Evolutionary conservation across 257 asterid species (phyloP), one percentile per base, ranked within the genome.

Genomic region (Petrea volubilis): DNA sequence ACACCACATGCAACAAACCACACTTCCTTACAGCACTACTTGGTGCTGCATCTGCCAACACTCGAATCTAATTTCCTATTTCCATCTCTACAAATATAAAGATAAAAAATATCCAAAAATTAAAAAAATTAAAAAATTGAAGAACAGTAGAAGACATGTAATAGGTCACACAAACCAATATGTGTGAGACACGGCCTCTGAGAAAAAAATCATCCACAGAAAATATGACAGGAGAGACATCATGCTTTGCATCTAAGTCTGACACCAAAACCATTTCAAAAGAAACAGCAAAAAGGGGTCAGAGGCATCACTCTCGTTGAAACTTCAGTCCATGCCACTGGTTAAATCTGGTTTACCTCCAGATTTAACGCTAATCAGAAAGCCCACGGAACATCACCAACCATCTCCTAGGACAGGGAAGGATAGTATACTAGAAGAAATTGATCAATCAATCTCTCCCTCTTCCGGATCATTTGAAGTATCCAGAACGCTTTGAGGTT

Each of bases 381-480:
- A 27, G 51, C 64, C 28, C 36, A 57, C 44, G 68, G 57, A 50
- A 47, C 60, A 29, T 21, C 17, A 7, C 64, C 64, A 27, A 53
- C 11, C 15, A 62, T 27, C 53, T 44, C n/a, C 65, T n/a, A n/a
- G n/a, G n/a, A n/a, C n/a, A n/a, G n/a, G n/a, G n/a, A n/a, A n/a
- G n/a, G n/a, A n/a, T n/a, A n/a, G n/a, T n/a, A n/a, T n/a, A n/a
- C n/a, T n/a, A 9, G 38, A 33, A 18, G 47, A 10, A 47, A 12
- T 41, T 18, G 70, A 67, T 81, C 78, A 81, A 76, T 81, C 88
- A 8, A 81, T 81, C 64, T 78, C 84, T 31, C 84, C 88, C 74
- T 78, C 88, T 70, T 76, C 84, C 0, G 84, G 79, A 66, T 78
- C 84, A 64, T 82, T 74, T 51, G 86, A 52, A 28, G 84, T 70